These are phyloP conservation scores for Casuarina glauca DNA, from an alignment of 306 rosid genomes.

Conservation along the genomic window DNA sequence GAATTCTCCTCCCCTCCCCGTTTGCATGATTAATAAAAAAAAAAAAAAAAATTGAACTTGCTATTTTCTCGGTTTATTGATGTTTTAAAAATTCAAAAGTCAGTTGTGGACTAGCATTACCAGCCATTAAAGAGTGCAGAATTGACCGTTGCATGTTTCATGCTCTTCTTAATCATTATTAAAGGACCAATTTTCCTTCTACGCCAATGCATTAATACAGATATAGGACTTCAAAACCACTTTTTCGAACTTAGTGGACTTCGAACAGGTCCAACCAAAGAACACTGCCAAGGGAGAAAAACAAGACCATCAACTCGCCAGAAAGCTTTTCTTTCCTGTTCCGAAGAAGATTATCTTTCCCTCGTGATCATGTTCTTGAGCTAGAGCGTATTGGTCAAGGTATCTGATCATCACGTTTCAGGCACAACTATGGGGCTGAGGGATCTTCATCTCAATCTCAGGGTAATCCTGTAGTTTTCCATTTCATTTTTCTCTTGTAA, in stretches of 20 bases:
- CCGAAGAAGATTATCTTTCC: background rate
- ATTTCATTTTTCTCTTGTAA: background rate
- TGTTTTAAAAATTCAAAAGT: too few species aligned
- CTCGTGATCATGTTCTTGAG: slow-evolving; percentile 18
- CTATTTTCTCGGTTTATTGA: too few species aligned
- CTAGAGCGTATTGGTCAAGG: slow-evolving; percentile 7
- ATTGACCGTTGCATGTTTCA: slow-evolving; percentile 7
- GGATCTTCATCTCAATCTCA: slow-evolving; percentile 47
- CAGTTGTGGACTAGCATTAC: background rate
- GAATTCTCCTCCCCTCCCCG: too few species aligned
- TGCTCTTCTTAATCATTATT: too few species aligned
- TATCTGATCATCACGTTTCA: slow-evolving; percentile 12
- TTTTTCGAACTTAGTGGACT: slow-evolving; percentile 6
- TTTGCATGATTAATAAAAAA: too few species aligned
- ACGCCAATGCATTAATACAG: slow-evolving; percentile 4
- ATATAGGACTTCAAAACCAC: background rate
- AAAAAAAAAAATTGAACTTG: too few species aligned
- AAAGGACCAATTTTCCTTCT: background rate
- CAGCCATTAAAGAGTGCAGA: background rate
- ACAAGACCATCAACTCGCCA: background rate
- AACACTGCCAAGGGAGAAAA: background rate
- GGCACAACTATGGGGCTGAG: slow-evolving; percentile 30
- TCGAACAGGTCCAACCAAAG: slow-evolving; percentile 6
- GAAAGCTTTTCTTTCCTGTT: background rate
- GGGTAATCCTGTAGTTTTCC: slow-evolving; percentile 24